phyloP scores from a whole-genome alignment of 2,329 filamentous ascomycete species.

The Anthostomella pinea region DNA sequence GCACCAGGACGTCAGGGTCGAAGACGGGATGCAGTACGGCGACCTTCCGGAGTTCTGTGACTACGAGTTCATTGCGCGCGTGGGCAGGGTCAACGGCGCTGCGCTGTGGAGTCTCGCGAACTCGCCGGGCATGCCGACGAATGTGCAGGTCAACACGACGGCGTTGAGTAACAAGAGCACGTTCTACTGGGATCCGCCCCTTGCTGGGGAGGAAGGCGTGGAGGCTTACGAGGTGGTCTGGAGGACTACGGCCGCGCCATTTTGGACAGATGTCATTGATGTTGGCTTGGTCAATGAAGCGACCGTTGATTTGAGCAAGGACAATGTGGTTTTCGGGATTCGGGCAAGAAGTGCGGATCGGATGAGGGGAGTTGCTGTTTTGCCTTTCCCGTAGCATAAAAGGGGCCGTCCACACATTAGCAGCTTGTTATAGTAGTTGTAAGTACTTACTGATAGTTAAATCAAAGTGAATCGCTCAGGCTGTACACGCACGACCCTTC shows the following conservation, averaged over 20 bases:
- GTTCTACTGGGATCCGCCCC: slow-evolving; percentile 47
- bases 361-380: slow-evolving; percentile 27
- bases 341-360: slow-evolving; percentile 35
- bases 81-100: slow-evolving; percentile 53
- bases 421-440: no score
- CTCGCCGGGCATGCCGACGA: slow-evolving; percentile 47
- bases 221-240: slow-evolving; percentile 55
- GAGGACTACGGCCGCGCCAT: slow-evolving; percentile 47
- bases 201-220: slow-evolving; percentile 29
- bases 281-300: slow-evolving; percentile 46
- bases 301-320: slow-evolving; percentile 50
- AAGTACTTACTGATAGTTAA: no score
- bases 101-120: slow-evolving; percentile 52
- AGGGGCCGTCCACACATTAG: no score
- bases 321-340: slow-evolving; percentile 57
- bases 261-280: slow-evolving; percentile 47
- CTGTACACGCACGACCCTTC: no score
- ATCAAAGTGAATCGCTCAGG: no score
- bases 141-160: slow-evolving; percentile 47
- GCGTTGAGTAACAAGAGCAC: slow-evolving; percentile 47
- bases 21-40: slow-evolving; percentile 49
- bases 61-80: slow-evolving; percentile 51
- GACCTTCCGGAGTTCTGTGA: slow-evolving; percentile 57
- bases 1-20: slow-evolving; percentile 51
- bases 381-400: slow-evolving; percentile 33